Evolutionary conservation across 2,329 filamentous ascomycete genomes (phyloP).

Genomic region (Setomelanomma holmii): DNA sequence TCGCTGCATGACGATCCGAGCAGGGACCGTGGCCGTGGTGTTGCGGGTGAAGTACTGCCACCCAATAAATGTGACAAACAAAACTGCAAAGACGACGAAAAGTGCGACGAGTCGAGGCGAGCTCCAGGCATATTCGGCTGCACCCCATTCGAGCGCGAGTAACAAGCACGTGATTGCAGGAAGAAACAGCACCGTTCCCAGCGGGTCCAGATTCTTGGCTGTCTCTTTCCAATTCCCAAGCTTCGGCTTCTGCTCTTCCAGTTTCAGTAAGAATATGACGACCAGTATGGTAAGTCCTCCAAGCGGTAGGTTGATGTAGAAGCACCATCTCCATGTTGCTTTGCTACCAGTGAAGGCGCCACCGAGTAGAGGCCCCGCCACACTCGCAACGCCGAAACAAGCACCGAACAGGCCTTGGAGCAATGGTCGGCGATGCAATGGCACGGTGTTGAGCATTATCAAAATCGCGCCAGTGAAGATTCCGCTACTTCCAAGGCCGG

Average conservation of each 20-base stretch:
- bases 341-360: slow-evolving; percentile 52
- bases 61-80: slow-evolving; percentile 48
- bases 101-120: slow-evolving; percentile 52
- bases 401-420: slow-evolving; percentile 51
- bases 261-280: slow-evolving; percentile 42
- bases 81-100: slow-evolving; percentile 50
- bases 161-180: slow-evolving; percentile 55
- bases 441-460: slow-evolving; percentile 43
- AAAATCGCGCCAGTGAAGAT: slow-evolving; percentile 44
- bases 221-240: slow-evolving; percentile 38
- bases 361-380: slow-evolving; percentile 55
- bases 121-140: slow-evolving; percentile 52
- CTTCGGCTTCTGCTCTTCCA: slow-evolving; percentile 41
- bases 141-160: slow-evolving; percentile 58
- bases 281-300: slow-evolving; percentile 51
- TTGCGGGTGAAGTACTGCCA: slow-evolving; percentile 49
- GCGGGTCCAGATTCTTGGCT: slow-evolving; percentile 51
- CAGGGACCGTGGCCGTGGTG: slow-evolving; percentile 52
- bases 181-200: slow-evolving; percentile 51
- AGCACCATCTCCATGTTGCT: slow-evolving; percentile 56
- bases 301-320: slow-evolving; percentile 62
- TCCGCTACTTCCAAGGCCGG: slow-evolving; percentile 39
- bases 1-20: slow-evolving; percentile 51
- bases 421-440: slow-evolving; percentile 53
- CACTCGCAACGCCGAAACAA: slow-evolving; percentile 47